These are phyloP conservation scores for Exserohilum rostratum DNA, from an alignment of 2,329 filamentous ascomycete species.

Conservation along the genomic window DNA sequence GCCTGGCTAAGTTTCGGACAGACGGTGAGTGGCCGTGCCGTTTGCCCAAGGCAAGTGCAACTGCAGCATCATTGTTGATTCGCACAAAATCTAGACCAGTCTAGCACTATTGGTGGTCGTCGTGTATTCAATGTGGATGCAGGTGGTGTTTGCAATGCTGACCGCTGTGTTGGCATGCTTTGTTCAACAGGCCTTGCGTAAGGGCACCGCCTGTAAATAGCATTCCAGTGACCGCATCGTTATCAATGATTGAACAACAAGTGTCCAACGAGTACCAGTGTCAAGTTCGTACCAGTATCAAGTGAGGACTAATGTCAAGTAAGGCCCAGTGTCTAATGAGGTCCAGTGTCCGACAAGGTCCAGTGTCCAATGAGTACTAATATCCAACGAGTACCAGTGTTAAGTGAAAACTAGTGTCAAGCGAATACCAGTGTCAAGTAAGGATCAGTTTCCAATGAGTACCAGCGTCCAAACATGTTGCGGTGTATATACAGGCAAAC, in stretches of 20 bases:
- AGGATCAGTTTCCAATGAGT: conserved; percentile 30
- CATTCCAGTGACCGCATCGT: conserved; percentile 6
- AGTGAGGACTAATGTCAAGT: too few relatives aligned
- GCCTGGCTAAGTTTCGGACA: not conserved
- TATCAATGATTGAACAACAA: too few relatives aligned
- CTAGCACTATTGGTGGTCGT: not conserved
- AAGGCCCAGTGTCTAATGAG: too few relatives aligned
- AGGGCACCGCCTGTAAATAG: conserved; percentile 1
- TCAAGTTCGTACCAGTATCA: too few relatives aligned
- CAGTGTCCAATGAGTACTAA: too few relatives aligned
- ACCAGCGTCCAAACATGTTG: conserved; percentile 24
- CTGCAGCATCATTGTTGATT: not conserved
- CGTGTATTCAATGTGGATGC: not conserved
- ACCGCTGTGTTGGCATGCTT: conserved; percentile 7
- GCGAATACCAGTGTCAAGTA: too few relatives aligned
- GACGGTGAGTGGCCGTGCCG: not conserved
- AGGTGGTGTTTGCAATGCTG: conserved; percentile 2
- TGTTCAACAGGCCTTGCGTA: not conserved
- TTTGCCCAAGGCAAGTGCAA: conserved; percentile 6
- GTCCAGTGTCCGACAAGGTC: too few relatives aligned
- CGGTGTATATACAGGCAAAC: conserved; percentile 32
- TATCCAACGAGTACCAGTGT: too few relatives aligned
- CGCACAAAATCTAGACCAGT: not conserved
- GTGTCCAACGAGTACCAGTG: too few relatives aligned
- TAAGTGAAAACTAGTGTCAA: too few relatives aligned